Evolutionary conservation across 2,329 filamentous ascomycete species (phyloP).

Genomic region (Beauveria bassiana): DNA sequence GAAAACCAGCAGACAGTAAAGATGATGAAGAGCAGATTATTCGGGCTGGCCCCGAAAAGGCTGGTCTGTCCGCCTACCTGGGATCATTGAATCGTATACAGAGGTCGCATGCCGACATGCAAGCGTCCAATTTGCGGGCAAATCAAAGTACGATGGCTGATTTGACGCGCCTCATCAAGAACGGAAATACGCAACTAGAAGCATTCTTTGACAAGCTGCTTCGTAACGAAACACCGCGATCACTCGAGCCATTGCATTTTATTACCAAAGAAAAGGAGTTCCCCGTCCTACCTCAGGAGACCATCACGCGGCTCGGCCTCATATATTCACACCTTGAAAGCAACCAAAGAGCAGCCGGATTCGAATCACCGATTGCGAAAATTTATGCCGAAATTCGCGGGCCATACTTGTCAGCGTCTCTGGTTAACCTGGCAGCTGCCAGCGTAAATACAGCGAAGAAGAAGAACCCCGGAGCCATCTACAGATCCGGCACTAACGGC

Average conservation of each 20-base stretch:
- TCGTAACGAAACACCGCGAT: constrained; percentile 64
- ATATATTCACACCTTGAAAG: constrained; percentile 69
- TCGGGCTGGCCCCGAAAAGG: constrained; percentile 74
- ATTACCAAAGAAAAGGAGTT: constrained; percentile 86
- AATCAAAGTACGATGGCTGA: constrained; percentile 86
- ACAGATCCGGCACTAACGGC: constrained; percentile 81
- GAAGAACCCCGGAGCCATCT: constrained; percentile 74
- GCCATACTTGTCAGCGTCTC: constrained; percentile 71
- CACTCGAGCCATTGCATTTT: constrained; percentile 84
- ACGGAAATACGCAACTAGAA: constrained; percentile 77
- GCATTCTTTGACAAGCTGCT: constrained; percentile 74
- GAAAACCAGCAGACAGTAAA: constrained; percentile 87
- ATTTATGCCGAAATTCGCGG: constrained; percentile 83
- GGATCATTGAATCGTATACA: constrained; percentile 83
- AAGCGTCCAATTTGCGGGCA: constrained; percentile 80
- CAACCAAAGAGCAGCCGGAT: constrained; percentile 43
- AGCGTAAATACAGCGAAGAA: constrained; percentile 78
- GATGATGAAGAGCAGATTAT: constrained; percentile 89
- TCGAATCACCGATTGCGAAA: constrained; percentile 65
- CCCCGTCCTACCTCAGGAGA: constrained; percentile 70
- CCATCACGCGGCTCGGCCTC: constrained; percentile 65
- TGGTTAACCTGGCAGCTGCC: constrained; percentile 81
- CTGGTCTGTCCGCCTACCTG: constrained; percentile 77
- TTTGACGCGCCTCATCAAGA: constrained; percentile 66
- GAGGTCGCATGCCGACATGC: constrained; percentile 76